Conservation (phyloP, 2,329 filamentous ascomycete species). For the Colletotrichum agaves region DNA sequence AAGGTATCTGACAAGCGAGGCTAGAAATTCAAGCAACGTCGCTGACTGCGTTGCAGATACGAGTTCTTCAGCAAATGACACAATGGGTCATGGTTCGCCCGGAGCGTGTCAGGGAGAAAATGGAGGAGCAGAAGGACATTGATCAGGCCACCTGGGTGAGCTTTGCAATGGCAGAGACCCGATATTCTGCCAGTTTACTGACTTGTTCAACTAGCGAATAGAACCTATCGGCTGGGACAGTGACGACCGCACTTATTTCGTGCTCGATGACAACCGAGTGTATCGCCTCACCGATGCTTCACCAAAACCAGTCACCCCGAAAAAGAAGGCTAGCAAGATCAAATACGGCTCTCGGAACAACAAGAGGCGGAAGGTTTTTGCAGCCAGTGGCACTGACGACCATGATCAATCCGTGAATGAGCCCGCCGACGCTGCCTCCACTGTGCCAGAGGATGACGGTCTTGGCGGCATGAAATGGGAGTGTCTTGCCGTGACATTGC, state of each 20-base stretch:
- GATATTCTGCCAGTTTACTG: background rate
- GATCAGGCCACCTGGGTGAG: conserved; percentile 88
- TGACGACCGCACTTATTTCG: conserved; percentile 86
- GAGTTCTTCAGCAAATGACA: conserved; percentile 87
- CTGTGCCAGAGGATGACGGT: conserved; percentile 64
- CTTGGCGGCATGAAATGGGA: conserved; percentile 88
- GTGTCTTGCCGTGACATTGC: conserved; percentile 83
- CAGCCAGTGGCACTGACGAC: conserved; percentile 52
- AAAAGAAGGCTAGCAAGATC: conserved; percentile 74
- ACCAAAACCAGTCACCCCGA: conserved; percentile 68
- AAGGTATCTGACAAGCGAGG: conserved; percentile 64
- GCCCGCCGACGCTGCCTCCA: conserved; percentile 42
- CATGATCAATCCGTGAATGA: conserved; percentile 42
- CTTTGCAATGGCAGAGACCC: background rate
- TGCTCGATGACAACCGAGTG: conserved; percentile 92
- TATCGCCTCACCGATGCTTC: conserved; percentile 87
- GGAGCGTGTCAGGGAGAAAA: conserved; percentile 85
- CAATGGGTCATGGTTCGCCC: conserved; percentile 90
- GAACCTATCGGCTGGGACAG: conserved; percentile 90
- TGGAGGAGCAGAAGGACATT: conserved; percentile 82
- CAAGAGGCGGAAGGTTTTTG: conserved; percentile 74
- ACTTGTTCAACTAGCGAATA: conserved; percentile 65
- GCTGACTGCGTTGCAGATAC: conserved; percentile 59
- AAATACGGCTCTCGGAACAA: conserved; percentile 71
- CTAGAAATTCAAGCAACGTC: background rate